Evolutionary conservation across 345 rosid species (phyloP).

Genomic region (sweet orange (Citrus sinensis)): DNA sequence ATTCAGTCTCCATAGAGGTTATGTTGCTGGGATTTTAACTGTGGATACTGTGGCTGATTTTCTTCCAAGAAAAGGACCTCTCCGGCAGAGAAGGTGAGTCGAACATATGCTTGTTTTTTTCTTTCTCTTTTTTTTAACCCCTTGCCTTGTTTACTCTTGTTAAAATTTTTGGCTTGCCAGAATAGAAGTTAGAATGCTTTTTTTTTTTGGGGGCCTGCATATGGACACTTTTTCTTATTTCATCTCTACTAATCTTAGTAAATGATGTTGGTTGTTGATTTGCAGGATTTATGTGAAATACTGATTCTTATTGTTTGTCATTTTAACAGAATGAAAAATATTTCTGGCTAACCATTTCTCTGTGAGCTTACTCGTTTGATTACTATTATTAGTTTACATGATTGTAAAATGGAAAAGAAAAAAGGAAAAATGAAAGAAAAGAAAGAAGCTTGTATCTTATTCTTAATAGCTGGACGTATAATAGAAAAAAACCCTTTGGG

Average conservation of each 20-base stretch:
- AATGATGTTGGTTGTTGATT: neutral
- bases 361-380: neutral
- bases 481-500: neutral
- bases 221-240: neutral
- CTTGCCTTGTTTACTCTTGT: neutral
- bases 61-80: constrained; percentile 85
- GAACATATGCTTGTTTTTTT: neutral
- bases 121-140: neutral
- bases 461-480: neutral
- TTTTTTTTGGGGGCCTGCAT: neutral
- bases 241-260: neutral
- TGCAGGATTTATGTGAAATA: neutral
- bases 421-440: neutral
- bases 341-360: neutral
- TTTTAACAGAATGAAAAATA: neutral
- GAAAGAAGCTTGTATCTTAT: neutral
- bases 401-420: neutral
- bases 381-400: neutral
- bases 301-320: neutral
- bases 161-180: neutral
- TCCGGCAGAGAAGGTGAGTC: constrained; percentile 66
- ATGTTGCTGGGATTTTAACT: constrained; percentile 87
- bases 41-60: constrained; percentile 85
- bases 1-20: constrained; percentile 59
- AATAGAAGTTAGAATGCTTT: neutral